Base-by-base conservation (phyloP, 306 rosid species). In the Carpinus viminea region DNA sequence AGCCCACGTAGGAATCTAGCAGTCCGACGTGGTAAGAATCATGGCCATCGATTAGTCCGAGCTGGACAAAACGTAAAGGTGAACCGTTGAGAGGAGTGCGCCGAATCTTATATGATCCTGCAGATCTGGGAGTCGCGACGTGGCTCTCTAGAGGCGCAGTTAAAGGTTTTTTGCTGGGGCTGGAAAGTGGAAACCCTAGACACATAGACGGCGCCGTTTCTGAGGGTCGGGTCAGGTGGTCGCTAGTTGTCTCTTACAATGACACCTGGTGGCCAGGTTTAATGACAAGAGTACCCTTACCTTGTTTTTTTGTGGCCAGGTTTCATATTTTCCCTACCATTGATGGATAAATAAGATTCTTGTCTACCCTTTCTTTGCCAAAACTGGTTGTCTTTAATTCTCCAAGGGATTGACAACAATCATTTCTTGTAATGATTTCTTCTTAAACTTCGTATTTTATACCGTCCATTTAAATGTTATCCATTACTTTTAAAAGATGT, bases 51-150 rank as follows among this genome's bases (percentile, higher is more conserved):
- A 73, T 56, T 62, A 4, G 70, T 26, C 65, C 74, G 84, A 80
- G 82, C 26, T 87, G 89, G 85, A 83, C 76, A 72, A 83, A 79
- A 88, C 85, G 88, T 45, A 83, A 89, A 89, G 87, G 89, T 74
- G 74, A 15, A 79, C 73, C 6, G 26, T 3, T 0, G 74, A 71
- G 18, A 8, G 41, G 65, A 65, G 69, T n/a, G 28, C 16, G 18
- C 65, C 72, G 86, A 84, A 83, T 83, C 89, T 26, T 28, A 66
- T 78, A 13, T 83, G 86, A 78, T 80, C 81, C 80, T 50, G 68
- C 1, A 64, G 70, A 64, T 76, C 86, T 64, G 75, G 65, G 72
- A 21, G 66, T 18, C 38, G 41, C 81, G 83, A 84, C 88, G 89
- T 85, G 92, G 90, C 82, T 59, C 74, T 45, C 1, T 68, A 48